Evolutionary conservation across 495 filamentous ascomycete genomes (phyloP), one percentile per base, ranked within the genome.

Genomic region (Lasiosphaeriaceae sp.): DNA sequence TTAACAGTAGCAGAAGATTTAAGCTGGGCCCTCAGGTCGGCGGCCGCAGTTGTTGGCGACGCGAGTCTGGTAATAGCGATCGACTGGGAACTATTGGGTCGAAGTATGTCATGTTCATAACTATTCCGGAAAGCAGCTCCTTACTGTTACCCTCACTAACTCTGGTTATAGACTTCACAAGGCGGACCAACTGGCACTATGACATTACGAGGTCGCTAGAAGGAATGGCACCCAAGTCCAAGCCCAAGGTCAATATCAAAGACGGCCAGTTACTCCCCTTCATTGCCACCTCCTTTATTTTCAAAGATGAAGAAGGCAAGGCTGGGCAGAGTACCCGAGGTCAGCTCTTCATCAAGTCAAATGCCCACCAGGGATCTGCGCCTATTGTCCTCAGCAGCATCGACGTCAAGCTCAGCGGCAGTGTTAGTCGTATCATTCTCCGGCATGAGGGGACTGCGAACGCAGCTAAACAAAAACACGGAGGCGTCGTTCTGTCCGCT

Each of bases 71-170:
- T 92, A 11, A 66, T 96, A 24, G 80, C 83, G 35, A 86, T 93
- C n/a, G 86, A 90, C 52, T 93, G 92, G 84, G 93, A 97, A 66
- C 77, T 96, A 31, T 72, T 90, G 57, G 86, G 85, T 61, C 76
- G 72, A 56, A 74, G 88, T 92, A 68, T 69, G 87, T 71, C 8
- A 16, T 34, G 14, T 19, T 0, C 11, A 7, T 7, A 11, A 23
- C 23, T 16, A 3, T 11, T 29, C 11, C 24, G 16, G 26, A 3
- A 19, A 12, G 1, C n/a, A 16, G 3, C 9, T 26, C 22, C 43
- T 23, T 46, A 1, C 20, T 22, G 22, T 19, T 47, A 6, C 37
- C 49, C 17, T 58, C n/a, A 44, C 52, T 62, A 44, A 63, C 55
- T 23, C 16, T 31, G 9, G 21, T 8, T 63, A 41, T 66, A 86